Evolutionary conservation across 2,329 filamentous ascomycete genomes (phyloP).

Genomic region (Aspergillus hortae): DNA sequence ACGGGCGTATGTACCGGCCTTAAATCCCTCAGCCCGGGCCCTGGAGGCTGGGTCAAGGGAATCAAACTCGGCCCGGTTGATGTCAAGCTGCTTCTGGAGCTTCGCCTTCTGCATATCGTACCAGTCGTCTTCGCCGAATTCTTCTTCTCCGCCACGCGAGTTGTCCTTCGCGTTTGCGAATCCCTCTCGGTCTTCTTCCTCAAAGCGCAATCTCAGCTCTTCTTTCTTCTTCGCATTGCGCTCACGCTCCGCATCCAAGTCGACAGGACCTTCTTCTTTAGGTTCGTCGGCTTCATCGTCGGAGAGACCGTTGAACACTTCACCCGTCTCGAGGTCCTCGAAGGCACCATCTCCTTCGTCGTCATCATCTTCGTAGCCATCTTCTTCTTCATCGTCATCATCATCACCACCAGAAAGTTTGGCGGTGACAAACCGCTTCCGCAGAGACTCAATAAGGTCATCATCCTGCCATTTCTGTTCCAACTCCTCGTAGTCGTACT

Average conservation of each 20-base stretch:
- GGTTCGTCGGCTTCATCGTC: slow-evolving; percentile 53
- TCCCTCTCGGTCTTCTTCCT: slow-evolving; percentile 96
- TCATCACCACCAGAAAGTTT: slow-evolving; percentile 58
- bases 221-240: slow-evolving; percentile 90
- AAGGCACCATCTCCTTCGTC: slow-evolving; percentile 76
- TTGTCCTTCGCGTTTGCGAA: slow-evolving; percentile 82
- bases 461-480: slow-evolving; percentile 81
- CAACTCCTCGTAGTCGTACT: slow-evolving; percentile 74
- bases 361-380: slow-evolving; percentile 53
- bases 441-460: slow-evolving; percentile 71
- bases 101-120: slow-evolving; percentile 94
- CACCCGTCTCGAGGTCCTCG: slow-evolving; percentile 78
- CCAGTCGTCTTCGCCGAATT: slow-evolving; percentile 97
- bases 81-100: slow-evolving; percentile 91
- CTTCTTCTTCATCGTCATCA: slow-evolving; percentile 47
- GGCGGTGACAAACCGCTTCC: slow-evolving; percentile 70
- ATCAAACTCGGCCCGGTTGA: slow-evolving; percentile 93
- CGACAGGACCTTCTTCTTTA: slow-evolving; percentile 34
- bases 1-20: slow-evolving; percentile 88
- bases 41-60: slow-evolving; percentile 80
- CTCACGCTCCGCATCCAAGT: slow-evolving; percentile 82
- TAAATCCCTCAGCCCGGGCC: slow-evolving; percentile 80
- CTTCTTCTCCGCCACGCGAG: slow-evolving; percentile 66
- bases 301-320: slow-evolving; percentile 45
- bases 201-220: slow-evolving; percentile 88